Conservation (phyloP, 306 rosid species). For the Citrullus amarus region DNA sequence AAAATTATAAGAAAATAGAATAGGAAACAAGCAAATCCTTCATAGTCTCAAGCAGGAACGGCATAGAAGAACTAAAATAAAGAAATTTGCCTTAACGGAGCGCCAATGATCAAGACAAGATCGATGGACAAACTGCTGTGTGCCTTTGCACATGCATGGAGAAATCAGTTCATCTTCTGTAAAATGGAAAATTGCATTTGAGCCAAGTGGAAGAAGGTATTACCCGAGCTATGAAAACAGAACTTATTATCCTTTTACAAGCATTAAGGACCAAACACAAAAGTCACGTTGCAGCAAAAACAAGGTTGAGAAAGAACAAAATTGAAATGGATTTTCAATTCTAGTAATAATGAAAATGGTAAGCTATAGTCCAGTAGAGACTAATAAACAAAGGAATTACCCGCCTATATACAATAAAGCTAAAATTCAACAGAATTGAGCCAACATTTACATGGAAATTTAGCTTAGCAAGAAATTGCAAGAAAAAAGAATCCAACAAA, state of each 20-base stretch:
- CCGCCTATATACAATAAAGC: not conserved
- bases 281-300: not conserved
- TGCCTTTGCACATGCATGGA: constrained; percentile 99
- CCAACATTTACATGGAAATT: not conserved
- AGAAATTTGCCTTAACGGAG: constrained; percentile 61
- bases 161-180: constrained; percentile 87
- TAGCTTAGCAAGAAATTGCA: not conserved
- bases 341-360: not conserved
- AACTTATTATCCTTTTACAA: not conserved
- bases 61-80: constrained; percentile 6
- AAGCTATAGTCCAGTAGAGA: not conserved
- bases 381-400: not conserved
- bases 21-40: not conserved
- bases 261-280: not conserved
- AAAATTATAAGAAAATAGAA: not conserved
- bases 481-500: not conserved
- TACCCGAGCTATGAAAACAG: constrained; percentile 3
- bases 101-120: constrained; percentile 99
- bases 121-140: constrained; percentile 98
- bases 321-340: not conserved
- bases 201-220: constrained; percentile 5
- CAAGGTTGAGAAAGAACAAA: not conserved
- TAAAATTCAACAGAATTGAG: not conserved
- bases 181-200: constrained; percentile 15
- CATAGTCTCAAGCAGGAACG: not conserved